These are phyloP conservation scores for Arbutus unedo DNA, from an alignment of 148 eudicot genomes.

Conservation along the genomic window DNA sequence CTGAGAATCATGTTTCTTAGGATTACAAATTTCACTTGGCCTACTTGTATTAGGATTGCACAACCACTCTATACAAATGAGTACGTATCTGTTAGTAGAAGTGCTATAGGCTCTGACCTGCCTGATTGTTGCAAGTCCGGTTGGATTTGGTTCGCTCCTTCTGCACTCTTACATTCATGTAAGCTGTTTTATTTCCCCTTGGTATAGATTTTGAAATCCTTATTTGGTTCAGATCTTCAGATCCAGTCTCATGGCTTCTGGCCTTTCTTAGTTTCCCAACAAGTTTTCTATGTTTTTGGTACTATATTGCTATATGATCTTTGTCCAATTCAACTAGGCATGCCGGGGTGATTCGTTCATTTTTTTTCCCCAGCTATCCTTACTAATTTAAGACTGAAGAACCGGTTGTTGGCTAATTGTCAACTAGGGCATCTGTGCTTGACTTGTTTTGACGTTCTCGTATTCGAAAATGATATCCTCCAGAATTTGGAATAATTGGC, in stretches of 20 bases:
- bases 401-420: neutral
- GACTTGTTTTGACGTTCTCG: neutral
- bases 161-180: neutral
- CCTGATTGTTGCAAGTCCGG: neutral
- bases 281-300: too few species aligned
- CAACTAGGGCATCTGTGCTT: neutral
- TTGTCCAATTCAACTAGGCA: neutral
- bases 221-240: neutral
- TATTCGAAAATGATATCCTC: neutral
- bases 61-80: neutral
- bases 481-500: neutral
- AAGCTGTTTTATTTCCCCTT: neutral
- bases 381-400: neutral
- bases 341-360: neutral
- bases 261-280: neutral
- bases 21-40: neutral
- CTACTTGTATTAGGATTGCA: neutral
- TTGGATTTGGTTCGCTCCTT: constrained; percentile 2
- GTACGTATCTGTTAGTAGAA: neutral
- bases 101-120: neutral
- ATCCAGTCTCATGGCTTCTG: neutral
- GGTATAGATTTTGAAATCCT: neutral
- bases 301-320: neutral
- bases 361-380: neutral
- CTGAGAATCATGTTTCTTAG: neutral